Base-by-base conservation (phyloP, 2,329 filamentous ascomycete species). In the Amauroascus verrucosus region DNA sequence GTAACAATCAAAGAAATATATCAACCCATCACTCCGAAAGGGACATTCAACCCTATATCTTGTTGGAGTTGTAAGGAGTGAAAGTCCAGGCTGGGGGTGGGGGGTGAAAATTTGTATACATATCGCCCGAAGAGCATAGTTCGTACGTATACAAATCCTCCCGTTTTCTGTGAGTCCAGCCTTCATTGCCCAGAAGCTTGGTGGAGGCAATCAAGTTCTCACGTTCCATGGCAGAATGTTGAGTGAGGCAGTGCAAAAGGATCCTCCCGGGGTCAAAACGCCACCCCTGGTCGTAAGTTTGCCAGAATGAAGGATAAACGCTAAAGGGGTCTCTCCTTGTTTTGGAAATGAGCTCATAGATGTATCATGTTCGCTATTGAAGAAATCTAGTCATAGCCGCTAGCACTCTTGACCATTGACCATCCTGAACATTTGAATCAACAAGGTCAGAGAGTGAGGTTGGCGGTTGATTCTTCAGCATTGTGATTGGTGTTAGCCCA, bases 201-300 rank as follows among this genome's bases (percentile, higher is more conserved):
- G 48, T 43, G 48, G 48, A 43, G 47, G 47, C 47, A 49, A 49
- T 40, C 35, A 32, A 16, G 13, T 50, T 41, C 24, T 50, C 48
- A 50, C 37, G 48, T 50, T 41, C 48, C 48, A 50, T 50, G 48
- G 48, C 48, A 50, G 20, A 22, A 20, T 41, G 32, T 3, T 30
- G 35, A 40, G 35, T 50, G 48, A 50, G 48, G 48, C 48, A 50
- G 48, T 50, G 48, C 48, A 50, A 14, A 40, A 20, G 35, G 35
- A 40, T 33, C 33, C 48, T 50, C n/a, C 48, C 35, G 48, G 48
- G 48, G 37, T 41, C 24, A 37, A 50, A 41, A 41, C 48, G 48
- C 48, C 35, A 50, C 48, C 48, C 41, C 48, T 43, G 30, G 48
- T 41, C 48, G 35, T 22, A 43, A 50, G 46, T 24, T 30, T 50